Percentiles rank a stretch among this genome's conserved stretches.
These are phyloP conservation scores for Daldinia eschscholtzii DNA, from an alignment of 2,329 filamentous ascomycete species.

Conservation along the genomic window DNA sequence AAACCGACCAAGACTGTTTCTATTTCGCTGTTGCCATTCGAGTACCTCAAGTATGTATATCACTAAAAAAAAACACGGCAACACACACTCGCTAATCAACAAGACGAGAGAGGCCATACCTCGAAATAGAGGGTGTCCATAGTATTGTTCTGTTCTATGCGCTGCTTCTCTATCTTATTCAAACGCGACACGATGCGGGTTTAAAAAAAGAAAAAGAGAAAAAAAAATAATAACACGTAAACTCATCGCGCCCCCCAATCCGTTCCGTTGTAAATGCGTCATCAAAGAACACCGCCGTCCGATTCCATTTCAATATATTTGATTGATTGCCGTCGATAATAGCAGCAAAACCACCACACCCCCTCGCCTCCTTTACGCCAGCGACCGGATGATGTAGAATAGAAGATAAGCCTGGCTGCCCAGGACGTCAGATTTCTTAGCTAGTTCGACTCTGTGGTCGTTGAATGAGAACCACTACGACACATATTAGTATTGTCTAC, in stretches of 20 bases:
- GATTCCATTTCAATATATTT: conserved; percentile 9
- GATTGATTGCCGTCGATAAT: not conserved
- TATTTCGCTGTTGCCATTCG: not conserved
- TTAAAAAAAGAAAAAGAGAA: not conserved
- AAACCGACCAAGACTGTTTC: not conserved
- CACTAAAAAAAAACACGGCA: not conserved
- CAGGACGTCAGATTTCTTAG: conserved; percentile 86
- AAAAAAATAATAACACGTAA: conserved; percentile 1
- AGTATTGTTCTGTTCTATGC: conserved; percentile 24
- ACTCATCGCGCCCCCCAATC: conserved; percentile 36
- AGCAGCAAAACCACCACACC: conserved; percentile 33
- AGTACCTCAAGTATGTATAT: not conserved
- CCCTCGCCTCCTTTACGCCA: conserved; percentile 36
- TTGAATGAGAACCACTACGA: conserved; percentile 93
- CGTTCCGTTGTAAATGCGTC: conserved; percentile 48
- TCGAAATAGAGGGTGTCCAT: not conserved
- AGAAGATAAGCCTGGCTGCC: conserved; percentile 88
- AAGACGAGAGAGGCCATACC: not conserved
- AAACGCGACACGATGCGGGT: conserved; percentile 30
- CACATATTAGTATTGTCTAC: conserved; percentile 21
- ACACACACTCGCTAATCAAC: not conserved
- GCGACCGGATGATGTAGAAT: conserved; percentile 81
- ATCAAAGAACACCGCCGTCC: conserved; percentile 23
- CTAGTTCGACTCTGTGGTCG: conserved; percentile 90
- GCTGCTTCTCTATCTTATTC: conserved; percentile 43